Conservation (phyloP, 768 basidiomycete species). For the Naganishia randhawae region DNA sequence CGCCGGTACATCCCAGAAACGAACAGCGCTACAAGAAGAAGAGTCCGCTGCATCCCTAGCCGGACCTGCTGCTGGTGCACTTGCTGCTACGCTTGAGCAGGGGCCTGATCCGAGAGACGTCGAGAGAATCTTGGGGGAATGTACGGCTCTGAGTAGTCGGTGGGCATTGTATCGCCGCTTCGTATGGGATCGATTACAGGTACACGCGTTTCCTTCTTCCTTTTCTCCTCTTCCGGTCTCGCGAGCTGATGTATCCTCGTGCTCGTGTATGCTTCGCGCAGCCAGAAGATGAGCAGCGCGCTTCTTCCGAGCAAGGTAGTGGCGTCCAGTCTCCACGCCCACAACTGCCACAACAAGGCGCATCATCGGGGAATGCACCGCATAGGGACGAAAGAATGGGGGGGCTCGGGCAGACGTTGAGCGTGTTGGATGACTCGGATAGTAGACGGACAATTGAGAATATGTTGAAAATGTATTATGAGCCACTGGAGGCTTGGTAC, state of each 20-base stretch:
- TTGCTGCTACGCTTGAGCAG: constrained; percentile 27
- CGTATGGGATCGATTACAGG: constrained; percentile 68
- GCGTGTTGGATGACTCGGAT: constrained; percentile 41
- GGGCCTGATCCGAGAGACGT: constrained; percentile 80
- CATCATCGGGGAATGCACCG: background rate
- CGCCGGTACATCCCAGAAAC: constrained; percentile 31
- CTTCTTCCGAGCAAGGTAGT: constrained; percentile 5
- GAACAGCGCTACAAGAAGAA: constrained; percentile 50
- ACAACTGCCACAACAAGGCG: background rate
- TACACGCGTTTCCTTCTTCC: constrained; percentile 48
- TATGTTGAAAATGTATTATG: constrained; percentile 70
- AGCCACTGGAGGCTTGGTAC: constrained; percentile 90
- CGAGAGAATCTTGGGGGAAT: constrained; percentile 81
- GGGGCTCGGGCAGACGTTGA: background rate
- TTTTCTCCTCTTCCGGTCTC: background rate
- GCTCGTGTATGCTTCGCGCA: too few species aligned
- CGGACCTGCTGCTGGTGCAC: too few species aligned
- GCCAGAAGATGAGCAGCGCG: constrained; percentile 32
- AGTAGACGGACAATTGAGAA: constrained; percentile 60
- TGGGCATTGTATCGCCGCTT: constrained; percentile 91
- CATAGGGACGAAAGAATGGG: background rate
- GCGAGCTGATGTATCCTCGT: background rate
- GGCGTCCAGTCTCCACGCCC: background rate
- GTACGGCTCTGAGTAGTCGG: constrained; percentile 81
- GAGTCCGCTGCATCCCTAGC: constrained; percentile 23